Evolutionary conservation across 208 protist genomes (phyloP).

Genomic region (Acanthamoeba divionensis): DNA sequence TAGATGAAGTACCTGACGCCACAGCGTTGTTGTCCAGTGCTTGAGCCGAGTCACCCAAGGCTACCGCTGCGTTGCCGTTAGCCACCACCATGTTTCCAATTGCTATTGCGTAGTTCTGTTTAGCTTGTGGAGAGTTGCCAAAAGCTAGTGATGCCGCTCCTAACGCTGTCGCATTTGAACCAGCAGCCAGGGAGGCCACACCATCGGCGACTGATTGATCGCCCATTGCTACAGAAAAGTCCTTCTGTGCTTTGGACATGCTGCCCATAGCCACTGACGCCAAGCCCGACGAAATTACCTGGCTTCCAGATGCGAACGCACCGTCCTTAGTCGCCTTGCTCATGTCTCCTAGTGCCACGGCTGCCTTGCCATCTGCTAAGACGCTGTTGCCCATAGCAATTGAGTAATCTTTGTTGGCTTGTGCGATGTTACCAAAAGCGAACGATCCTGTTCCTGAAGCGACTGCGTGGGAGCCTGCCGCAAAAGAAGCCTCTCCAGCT

Average conservation of each 20-base stretch:
- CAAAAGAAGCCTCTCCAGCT: neutral
- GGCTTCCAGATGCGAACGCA: no score
- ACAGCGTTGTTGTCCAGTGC: neutral
- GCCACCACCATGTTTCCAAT: neutral
- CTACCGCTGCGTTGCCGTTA: neutral
- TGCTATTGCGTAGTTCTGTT: neutral
- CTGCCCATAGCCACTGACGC: neutral
- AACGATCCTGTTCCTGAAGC: neutral
- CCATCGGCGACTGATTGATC: no score
- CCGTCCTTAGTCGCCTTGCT: neutral
- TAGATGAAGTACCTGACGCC: neutral
- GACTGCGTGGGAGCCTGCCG: neutral
- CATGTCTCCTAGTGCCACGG: neutral
- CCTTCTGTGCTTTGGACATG: neutral
- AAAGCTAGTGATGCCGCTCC: no score
- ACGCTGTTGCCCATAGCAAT: neutral
- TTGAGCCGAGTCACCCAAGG: neutral
- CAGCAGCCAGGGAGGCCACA: no score
- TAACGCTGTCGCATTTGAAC: no score
- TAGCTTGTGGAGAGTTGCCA: no score
- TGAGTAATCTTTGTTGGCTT: neutral
- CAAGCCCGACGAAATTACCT: no score
- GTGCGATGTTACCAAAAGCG: neutral
- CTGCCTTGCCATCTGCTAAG: neutral
- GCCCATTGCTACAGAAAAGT: neutral